Evolutionary conservation across 208 protist genomes (phyloP).

Genomic region (Leishmania turanica): DNA sequence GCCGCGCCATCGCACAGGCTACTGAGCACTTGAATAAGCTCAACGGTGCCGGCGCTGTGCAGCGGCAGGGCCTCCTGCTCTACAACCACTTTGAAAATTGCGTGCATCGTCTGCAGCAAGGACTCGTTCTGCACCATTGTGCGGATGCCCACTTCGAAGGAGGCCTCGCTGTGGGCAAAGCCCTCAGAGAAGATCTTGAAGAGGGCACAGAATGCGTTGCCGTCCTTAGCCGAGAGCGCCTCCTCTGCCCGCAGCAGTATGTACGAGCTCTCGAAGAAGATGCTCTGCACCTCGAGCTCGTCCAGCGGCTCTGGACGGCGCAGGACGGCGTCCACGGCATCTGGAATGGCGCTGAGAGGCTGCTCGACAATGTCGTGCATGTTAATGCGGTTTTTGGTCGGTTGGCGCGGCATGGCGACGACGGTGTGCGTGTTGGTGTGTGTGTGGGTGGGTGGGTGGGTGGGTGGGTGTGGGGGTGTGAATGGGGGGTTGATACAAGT

Average conservation of each 20-base stretch:
- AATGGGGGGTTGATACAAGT: background rate
- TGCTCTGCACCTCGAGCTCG: constrained; percentile 77
- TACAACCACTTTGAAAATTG: constrained; percentile 70
- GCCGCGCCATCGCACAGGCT: constrained; percentile 81
- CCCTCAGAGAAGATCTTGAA: constrained; percentile 87
- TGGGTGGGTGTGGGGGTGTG: too few relatives aligned
- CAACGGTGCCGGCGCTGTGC: constrained; percentile 72
- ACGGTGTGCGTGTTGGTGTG: background rate
- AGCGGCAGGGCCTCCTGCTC: constrained; percentile 56
- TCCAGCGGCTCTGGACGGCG: constrained; percentile 78
- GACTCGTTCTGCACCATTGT: constrained; percentile 56
- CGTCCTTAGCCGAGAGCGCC: constrained; percentile 69
- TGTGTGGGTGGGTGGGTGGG: too few relatives aligned
- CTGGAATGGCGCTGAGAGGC: constrained; percentile 69
- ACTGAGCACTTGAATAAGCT: constrained; percentile 81
- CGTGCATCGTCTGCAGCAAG: constrained; percentile 73
- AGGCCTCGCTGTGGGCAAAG: constrained; percentile 67
- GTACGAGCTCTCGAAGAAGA: constrained; percentile 80
- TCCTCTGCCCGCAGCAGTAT: constrained; percentile 85
- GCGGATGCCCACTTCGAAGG: constrained; percentile 77
- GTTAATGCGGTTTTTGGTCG: constrained; percentile 86
- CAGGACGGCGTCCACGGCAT: constrained; percentile 83
- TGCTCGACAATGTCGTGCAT: constrained; percentile 91
- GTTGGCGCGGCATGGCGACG: constrained; percentile 58
- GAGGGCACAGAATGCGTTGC: constrained; percentile 74